These are phyloP conservation scores for Pistacia integerrima DNA, from an alignment of 345 rosid species.

Conservation along the genomic window DNA sequence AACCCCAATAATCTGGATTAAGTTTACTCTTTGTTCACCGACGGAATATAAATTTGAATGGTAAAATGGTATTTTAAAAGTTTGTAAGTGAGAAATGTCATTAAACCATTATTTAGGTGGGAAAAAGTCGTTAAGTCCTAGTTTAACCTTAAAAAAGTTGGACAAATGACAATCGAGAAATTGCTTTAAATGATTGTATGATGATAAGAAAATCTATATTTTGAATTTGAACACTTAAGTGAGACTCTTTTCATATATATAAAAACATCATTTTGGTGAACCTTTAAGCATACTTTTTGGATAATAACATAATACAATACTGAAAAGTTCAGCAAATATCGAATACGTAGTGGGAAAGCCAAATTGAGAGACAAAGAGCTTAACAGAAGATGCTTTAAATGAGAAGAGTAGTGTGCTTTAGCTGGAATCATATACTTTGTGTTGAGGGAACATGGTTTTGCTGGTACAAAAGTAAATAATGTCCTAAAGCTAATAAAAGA, in stretches of 20 bases:
- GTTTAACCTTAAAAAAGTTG: no score
- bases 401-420: background rate
- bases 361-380: background rate
- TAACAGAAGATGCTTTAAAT: background rate
- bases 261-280: background rate
- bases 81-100: no score
- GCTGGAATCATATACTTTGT: slow-evolving; percentile 9
- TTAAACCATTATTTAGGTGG: no score
- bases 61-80: no score
- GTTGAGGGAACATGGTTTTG: slow-evolving; percentile 4
- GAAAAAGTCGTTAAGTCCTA: no score
- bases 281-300: background rate
- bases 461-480: background rate
- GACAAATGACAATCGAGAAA: no score
- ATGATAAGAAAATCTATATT: no score
- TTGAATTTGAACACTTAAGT: background rate
- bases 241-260: background rate
- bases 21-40: no score
- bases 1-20: no score
- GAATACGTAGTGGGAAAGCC: slow-evolving; percentile 27
- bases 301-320: no score
- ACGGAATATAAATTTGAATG: no score
- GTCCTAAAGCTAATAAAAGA: background rate
- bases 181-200: no score
- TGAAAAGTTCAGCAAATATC: background rate